These are phyloP conservation scores for Maudiozyma saulgeensis DNA, from an alignment of 805 yeast genomes.

Conservation along the genomic window DNA sequence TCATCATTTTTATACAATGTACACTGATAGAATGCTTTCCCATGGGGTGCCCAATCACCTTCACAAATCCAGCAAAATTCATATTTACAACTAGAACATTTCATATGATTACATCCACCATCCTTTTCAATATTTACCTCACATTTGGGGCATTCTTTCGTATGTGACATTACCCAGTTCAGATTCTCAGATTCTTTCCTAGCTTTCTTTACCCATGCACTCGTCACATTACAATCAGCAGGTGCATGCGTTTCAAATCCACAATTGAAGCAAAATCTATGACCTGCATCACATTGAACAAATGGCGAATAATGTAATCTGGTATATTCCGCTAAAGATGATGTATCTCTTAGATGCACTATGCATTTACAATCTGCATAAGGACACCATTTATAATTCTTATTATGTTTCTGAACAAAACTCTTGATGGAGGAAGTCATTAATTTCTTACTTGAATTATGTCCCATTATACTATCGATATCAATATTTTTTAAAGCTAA, in stretches of 20 bases:
- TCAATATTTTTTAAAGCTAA: constrained; percentile 32
- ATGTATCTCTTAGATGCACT: constrained; percentile 34
- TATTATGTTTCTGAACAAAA: constrained; percentile 42
- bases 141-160: constrained; percentile 83
- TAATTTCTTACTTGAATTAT: constrained; percentile 23
- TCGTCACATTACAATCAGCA: constrained; percentile 62
- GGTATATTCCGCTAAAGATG: constrained; percentile 20
- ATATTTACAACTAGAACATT: constrained; percentile 62
- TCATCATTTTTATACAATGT: constrained; percentile 43
- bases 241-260: constrained; percentile 72
- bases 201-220: constrained; percentile 69
- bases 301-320: constrained; percentile 40
- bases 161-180: constrained; percentile 77
- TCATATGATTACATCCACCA: constrained; percentile 97
- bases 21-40: constrained; percentile 56
- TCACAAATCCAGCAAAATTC: constrained; percentile 94
- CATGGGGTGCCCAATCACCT: constrained; percentile 67
- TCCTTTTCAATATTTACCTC: constrained; percentile 72
- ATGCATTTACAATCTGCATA: constrained; percentile 66
- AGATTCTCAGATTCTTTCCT: constrained; percentile 81
- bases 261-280: constrained; percentile 74
- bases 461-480: constrained; percentile 35
- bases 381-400: constrained; percentile 68
- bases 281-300: constrained; percentile 57
- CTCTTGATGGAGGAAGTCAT: constrained; percentile 34